Evolutionary conservation across 768 basidiomycete genomes (phyloP).

Genomic region (Serendipita vermifera): DNA sequence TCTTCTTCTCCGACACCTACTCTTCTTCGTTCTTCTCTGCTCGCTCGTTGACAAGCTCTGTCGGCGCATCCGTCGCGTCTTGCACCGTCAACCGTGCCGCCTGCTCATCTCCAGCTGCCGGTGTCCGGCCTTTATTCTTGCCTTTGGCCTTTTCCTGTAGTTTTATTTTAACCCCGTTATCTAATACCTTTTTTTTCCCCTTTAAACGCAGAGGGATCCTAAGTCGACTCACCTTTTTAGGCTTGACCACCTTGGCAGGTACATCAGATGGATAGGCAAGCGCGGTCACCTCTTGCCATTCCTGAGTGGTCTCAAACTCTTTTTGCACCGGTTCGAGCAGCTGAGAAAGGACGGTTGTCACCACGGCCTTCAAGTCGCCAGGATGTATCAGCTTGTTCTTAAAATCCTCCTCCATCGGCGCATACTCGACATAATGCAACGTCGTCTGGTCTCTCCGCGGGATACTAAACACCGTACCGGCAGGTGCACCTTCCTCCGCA

Average conservation of each 20-base stretch:
- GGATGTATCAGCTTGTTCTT: slow-evolving; percentile 70
- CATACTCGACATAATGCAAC: slow-evolving; percentile 56
- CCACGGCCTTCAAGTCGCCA: slow-evolving; percentile 71
- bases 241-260: slow-evolving; percentile 10
- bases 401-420: slow-evolving; percentile 61
- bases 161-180: background rate
- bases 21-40: slow-evolving; percentile 3
- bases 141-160: slow-evolving; percentile 8
- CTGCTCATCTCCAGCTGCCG: slow-evolving; percentile 13
- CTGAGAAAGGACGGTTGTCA: slow-evolving; percentile 56
- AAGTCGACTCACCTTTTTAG: slow-evolving; percentile 10
- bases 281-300: slow-evolving; percentile 65
- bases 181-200: background rate
- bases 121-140: background rate
- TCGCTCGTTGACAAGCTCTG: too few relatives aligned
- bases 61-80: too few relatives aligned
- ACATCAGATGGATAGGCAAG: slow-evolving; percentile 61
- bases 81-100: slow-evolving; percentile 6
- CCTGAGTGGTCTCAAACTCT: slow-evolving; percentile 59
- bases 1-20: too few relatives aligned
- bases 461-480: slow-evolving; percentile 71
- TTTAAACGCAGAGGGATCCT: background rate
- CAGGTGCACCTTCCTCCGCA: slow-evolving; percentile 46
- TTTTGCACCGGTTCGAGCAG: slow-evolving; percentile 72
- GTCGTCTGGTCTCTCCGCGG: slow-evolving; percentile 59